Evolutionary conservation across 2,329 filamentous ascomycete species (phyloP), one percentile per base, ranked within the genome.

Genomic region (Penicillium sp.): DNA sequence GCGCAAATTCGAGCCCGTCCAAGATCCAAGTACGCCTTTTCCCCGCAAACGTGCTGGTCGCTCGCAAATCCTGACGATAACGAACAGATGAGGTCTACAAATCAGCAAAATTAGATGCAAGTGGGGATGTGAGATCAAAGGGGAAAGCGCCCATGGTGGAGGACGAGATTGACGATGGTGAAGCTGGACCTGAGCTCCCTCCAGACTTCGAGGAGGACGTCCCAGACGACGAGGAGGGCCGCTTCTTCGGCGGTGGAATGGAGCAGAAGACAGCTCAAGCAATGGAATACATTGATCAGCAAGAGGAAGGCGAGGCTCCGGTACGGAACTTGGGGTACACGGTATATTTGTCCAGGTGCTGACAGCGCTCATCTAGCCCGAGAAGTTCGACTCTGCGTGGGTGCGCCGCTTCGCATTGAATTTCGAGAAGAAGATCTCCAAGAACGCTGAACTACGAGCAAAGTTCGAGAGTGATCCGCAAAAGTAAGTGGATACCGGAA

Each of bases 191-290:
- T 1, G 80, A 84, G 43, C 76, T 83, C 36, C 82, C 84, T 15
- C 79, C 80, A 7, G 84, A 84, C 60, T 79, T 83, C 27, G 77
- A 81, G 36, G 84, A 83, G 50, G 82, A 85, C 47, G 78, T 82
- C 75, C 79, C 73, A 9, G 90, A 93, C 64, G 92, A 96, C 66
- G 91, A 96, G 52, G 94, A 96, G 62, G 94, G 93, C 1, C 87
- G 94, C 11, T 99, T 99, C 79, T 99, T 97, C 67, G 94, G 93
- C 43, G 90, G 92, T 53, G 94, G 94, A 34, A 88, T 99, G 66
- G 91, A 88, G 27, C 83, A 87, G 57, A 83, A 91, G 64, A 91
- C 95, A 63, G 87, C 87, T 2, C 85, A 92, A 65, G 90, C 94
- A 21, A 82, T 99, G 68, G 90, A 97, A 75, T 97, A 89, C 70